These are phyloP conservation scores for Plenodomus tracheiphilus DNA, from an alignment of 2,329 filamentous ascomycete genomes.

Conservation along the genomic window DNA sequence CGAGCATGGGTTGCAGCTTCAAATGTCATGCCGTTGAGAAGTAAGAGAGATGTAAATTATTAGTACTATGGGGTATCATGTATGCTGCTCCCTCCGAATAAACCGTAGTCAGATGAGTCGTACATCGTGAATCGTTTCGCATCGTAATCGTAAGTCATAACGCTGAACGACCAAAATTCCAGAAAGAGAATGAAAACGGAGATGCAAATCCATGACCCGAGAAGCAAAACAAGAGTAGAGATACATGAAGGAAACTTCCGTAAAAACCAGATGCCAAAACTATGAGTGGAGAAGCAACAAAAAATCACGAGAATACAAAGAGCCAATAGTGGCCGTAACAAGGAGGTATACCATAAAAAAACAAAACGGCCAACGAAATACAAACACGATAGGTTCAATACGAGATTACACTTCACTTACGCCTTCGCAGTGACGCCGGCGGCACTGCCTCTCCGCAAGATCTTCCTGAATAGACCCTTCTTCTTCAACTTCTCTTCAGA, in stretches of 20 bases:
- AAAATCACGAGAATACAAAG: background rate
- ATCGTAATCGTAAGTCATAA: background rate
- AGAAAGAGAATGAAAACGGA: background rate
- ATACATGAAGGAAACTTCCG: background rate
- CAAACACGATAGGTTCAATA: background rate
- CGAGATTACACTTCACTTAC: background rate
- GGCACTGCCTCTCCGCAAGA: background rate
- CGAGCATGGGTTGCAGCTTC: no score
- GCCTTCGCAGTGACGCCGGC: background rate
- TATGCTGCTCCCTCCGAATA: background rate
- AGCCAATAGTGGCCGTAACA: background rate
- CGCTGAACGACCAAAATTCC: background rate
- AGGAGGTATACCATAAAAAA: background rate
- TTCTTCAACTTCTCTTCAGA: constrained; percentile 9
- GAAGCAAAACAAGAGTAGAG: background rate
- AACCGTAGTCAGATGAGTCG: background rate
- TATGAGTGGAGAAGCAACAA: background rate
- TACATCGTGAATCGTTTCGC: background rate
- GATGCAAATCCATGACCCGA: background rate
- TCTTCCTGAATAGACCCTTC: constrained; percentile 1
- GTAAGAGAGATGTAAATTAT: background rate
- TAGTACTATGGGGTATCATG: background rate
- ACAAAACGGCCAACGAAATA: background rate
- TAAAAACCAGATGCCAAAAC: background rate
- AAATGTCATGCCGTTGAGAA: no score